Base-by-base conservation (phyloP, 2,329 filamentous ascomycete species). In the Colletotrichum somersetense region DNA sequence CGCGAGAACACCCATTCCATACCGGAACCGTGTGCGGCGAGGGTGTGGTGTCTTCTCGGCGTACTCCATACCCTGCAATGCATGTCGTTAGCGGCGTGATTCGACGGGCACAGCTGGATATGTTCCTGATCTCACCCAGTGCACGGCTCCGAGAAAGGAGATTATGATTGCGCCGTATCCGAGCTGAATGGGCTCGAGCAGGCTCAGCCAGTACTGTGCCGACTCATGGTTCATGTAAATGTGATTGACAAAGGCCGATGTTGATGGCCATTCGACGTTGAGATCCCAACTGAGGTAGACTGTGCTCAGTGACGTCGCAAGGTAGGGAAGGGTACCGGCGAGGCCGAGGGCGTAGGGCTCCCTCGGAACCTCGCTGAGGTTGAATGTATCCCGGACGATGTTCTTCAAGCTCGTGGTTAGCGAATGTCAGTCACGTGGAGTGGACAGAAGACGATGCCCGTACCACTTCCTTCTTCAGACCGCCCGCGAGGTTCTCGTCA, bases 101-200 rank as follows among this genome's bases (percentile, higher is more conserved):
- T 26, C 3, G 8, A 8, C 11, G 14, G 1, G 7, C 12, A 12
- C 23, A 46, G 55, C 14, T 61, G 58, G 2, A 10, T 1, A 23
- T 18, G n/a, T 20, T 42, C n/a, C 16, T 6, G 38, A 18, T 16
- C 81, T 73, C 76, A 84, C 93, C 96, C 89, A 98, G 82, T 98
- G 96, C 77, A 97, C 91, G 44, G 95, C 95, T 56, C 96, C 96
- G 1, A 98, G 89, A 86, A 97, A 98, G 38, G 95, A 97, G 77
- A 97, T 93, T 77, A 97, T 96, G 70, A 97, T 90, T 59, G 95
- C 96, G 67, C 96, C 95, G 77, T 97, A 97, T 71, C 94, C 95
- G 66, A 98, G 88, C 82, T 98, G 96, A 65, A 98, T 84, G 16
- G 95, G 95, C 83, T 97, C 95, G 40, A 97, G 86, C 20, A 94